Percentiles rank a stretch among this genome's conserved stretches.
These are phyloP conservation scores for Jamesozyma jinghongensis DNA, from an alignment of 805 yeast species.

Conservation along the genomic window DNA sequence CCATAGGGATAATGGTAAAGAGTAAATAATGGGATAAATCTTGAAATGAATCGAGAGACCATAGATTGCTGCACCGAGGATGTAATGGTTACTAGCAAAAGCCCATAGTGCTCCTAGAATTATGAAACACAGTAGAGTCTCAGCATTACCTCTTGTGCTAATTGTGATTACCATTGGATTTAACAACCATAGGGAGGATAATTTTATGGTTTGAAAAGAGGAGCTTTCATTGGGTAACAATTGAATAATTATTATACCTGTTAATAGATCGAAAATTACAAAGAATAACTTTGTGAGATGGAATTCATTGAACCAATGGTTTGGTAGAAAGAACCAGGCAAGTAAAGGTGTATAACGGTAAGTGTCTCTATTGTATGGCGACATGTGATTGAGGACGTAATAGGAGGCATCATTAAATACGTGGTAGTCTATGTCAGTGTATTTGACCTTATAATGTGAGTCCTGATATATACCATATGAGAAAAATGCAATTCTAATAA, in stretches of 20 bases:
- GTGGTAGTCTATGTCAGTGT: conserved; percentile 89
- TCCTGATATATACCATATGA: conserved; percentile 84
- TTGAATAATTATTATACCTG: conserved; percentile 56
- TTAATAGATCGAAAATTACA: conserved; percentile 65
- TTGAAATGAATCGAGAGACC: conserved; percentile 85
- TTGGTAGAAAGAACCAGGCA: conserved; percentile 76
- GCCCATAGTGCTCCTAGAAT: conserved; percentile 50
- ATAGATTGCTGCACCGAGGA: conserved; percentile 40
- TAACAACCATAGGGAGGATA: conserved; percentile 59
- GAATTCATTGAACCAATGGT: conserved; percentile 40
- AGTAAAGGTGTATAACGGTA: conserved; percentile 89
- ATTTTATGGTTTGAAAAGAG: too few relatives aligned
- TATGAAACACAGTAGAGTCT: conserved; percentile 75
- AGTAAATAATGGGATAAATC: conserved; percentile 80
- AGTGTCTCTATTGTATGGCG: conserved; percentile 82
- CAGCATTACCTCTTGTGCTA: conserved; percentile 88
- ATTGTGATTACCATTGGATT: conserved; percentile 95
- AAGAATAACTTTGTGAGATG: conserved; percentile 75
- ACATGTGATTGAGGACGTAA: conserved; percentile 46
- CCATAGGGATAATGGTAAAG: conserved; percentile 53
- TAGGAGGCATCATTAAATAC: conserved; percentile 90
- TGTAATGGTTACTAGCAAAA: conserved; percentile 27
- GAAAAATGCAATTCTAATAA: conserved; percentile 54
- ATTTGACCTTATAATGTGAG: conserved; percentile 62
- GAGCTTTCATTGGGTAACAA: conserved; percentile 21